Evolutionary conservation across 164 flowering plant genomes (phyloP).

Genomic region (Umbilicus rupestris): DNA sequence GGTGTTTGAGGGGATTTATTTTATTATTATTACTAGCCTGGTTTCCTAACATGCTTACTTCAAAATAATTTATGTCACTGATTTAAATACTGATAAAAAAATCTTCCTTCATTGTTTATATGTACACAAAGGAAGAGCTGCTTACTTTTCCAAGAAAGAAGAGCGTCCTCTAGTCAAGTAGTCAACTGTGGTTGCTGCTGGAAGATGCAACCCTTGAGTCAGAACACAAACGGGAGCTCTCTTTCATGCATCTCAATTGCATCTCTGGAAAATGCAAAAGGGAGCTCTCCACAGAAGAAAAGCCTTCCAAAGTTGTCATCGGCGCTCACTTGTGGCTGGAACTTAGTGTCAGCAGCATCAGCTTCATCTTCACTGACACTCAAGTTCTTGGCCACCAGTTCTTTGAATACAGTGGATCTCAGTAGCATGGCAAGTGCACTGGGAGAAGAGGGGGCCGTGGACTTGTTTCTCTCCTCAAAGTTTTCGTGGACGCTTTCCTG

Average conservation of each 20-base stretch:
- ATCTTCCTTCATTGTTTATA: too few species aligned
- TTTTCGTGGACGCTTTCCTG: slow-evolving; percentile 15
- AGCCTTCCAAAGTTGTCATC: slow-evolving; percentile 19
- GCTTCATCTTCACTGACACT: slow-evolving; percentile 19
- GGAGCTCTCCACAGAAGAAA: slow-evolving; percentile 18
- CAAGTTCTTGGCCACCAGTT: slow-evolving; percentile 33
- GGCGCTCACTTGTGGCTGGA: slow-evolving; percentile 11
- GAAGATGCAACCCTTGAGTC: too few species aligned
- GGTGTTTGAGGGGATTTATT: too few species aligned
- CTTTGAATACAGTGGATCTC: slow-evolving; percentile 29
- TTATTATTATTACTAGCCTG: too few species aligned
- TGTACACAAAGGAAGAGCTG: too few species aligned
- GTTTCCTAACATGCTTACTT: too few species aligned
- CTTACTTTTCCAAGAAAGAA: too few species aligned
- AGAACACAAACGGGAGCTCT: too few species aligned
- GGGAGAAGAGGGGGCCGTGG: slow-evolving; percentile 26
- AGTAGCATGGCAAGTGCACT: slow-evolving; percentile 38
- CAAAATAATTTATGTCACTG: too few species aligned
- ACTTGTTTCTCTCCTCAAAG: slow-evolving; percentile 12
- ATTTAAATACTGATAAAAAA: too few species aligned
- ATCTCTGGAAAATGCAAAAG: slow-evolving; percentile 15
- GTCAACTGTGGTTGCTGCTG: too few species aligned
- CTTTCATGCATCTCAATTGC: slow-evolving; percentile 15
- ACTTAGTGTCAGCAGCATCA: slow-evolving; percentile 15
- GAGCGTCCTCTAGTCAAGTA: too few species aligned